phyloP scores from a whole-genome alignment of 805 yeast genomes.

The Saccharomyces mikatae region DNA sequence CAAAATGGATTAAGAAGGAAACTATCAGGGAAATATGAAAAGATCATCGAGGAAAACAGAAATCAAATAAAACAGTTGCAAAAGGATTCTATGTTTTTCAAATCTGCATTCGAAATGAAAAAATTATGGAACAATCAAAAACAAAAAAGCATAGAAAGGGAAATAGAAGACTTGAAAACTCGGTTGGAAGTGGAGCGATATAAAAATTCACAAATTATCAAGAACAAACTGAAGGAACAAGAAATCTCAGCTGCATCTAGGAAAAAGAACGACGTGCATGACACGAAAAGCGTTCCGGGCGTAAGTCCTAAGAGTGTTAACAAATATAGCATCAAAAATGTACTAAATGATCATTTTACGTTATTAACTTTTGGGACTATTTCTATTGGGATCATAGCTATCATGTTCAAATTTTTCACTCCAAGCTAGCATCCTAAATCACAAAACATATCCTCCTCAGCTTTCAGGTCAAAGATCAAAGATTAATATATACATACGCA shows the following conservation, averaged over 20 bases:
- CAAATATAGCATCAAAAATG: not conserved
- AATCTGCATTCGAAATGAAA: conserved; percentile 1
- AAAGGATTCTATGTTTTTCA: conserved; percentile 3
- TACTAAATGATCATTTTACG: not conserved
- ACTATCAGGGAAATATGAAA: conserved; percentile 9
- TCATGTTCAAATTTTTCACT: not conserved
- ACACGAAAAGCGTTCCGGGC: not conserved
- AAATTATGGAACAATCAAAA: conserved; percentile 5
- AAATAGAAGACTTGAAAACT: conserved; percentile 16
- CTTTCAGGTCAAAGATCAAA: not conserved
- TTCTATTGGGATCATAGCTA: not conserved
- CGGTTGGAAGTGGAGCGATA: conserved; percentile 13
- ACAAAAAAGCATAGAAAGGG: conserved; percentile 9
- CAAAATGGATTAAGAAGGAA: conserved; percentile 10
- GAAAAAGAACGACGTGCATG: not conserved
- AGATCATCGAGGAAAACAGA: conserved; percentile 3
- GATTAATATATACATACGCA: not conserved
- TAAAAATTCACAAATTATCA: conserved; percentile 6
- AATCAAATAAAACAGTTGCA: conserved; percentile 5
- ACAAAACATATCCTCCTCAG: not conserved
- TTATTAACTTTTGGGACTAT: conserved; percentile 1
- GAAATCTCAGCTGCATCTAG: not conserved
- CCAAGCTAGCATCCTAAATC: not conserved
- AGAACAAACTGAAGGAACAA: not conserved
- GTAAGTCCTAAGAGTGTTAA: not conserved